Percentiles rank a stretch among this genome's conserved stretches.
Conservation (phyloP, 441 rosid species). For the Adansonia grandidieri region DNA sequence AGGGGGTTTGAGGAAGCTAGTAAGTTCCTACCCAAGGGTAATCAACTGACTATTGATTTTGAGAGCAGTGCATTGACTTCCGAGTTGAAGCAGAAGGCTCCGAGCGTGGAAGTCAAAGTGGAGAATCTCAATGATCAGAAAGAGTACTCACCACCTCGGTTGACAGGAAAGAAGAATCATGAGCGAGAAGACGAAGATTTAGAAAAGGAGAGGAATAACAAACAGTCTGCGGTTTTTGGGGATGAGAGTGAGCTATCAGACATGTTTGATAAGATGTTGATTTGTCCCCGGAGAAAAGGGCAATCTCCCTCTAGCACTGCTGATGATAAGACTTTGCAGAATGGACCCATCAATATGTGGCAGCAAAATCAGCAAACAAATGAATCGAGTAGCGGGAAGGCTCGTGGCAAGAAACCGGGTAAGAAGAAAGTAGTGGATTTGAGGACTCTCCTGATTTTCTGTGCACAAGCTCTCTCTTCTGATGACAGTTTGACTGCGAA, state of each 20-base stretch:
- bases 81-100: slow-evolving; percentile 34
- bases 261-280: slow-evolving; percentile 41
- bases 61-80: slow-evolving; percentile 30
- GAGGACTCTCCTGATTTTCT: slow-evolving; percentile 50
- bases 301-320: slow-evolving; percentile 8
- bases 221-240: slow-evolving; percentile 50
- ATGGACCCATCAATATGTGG: slow-evolving; percentile 25
- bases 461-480: slow-evolving; percentile 61
- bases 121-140: slow-evolving; percentile 45
- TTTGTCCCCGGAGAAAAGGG: slow-evolving; percentile 27
- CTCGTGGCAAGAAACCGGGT: slow-evolving; percentile 40
- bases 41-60: slow-evolving; percentile 48
- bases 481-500: slow-evolving; percentile 63
- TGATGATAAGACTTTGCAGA: not conserved
- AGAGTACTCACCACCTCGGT: slow-evolving; percentile 34
- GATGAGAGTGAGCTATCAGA: slow-evolving; percentile 58
- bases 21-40: slow-evolving; percentile 76
- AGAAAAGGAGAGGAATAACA: slow-evolving; percentile 60
- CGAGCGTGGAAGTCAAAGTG: slow-evolving; percentile 25
- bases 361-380: slow-evolving; percentile 40
- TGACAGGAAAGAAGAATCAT: slow-evolving; percentile 57
- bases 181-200: slow-evolving; percentile 46
- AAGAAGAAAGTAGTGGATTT: slow-evolving; percentile 51
- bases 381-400: slow-evolving; percentile 38
- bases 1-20: slow-evolving; percentile 86